Conservation (phyloP, 2,329 filamentous ascomycete genomes). For the Geoglossum cookeanum region DNA sequence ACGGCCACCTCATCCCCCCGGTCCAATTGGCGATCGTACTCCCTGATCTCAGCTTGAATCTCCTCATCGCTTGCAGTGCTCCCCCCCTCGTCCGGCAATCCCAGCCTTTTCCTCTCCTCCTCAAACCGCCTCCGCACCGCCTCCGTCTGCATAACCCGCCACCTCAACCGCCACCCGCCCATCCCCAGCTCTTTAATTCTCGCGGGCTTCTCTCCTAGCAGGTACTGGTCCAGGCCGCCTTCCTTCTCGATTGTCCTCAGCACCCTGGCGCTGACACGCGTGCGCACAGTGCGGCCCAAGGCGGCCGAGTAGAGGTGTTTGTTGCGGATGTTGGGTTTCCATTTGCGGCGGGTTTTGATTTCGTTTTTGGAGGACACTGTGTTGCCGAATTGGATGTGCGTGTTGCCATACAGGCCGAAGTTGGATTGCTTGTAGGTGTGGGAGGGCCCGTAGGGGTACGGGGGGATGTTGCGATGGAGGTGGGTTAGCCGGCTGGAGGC, state of each 20-base stretch:
- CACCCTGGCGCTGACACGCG: conserved; percentile 50
- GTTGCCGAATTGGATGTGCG: conserved; percentile 63
- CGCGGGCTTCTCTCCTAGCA: conserved; percentile 58
- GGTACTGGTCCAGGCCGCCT: conserved; percentile 80
- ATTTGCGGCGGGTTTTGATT: conserved; percentile 51
- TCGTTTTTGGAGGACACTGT: conserved; percentile 48
- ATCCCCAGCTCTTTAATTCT: conserved; percentile 75
- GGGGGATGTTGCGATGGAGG: conserved; percentile 16
- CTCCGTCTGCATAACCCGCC: conserved; percentile 69
- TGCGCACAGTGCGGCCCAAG: conserved; percentile 42
- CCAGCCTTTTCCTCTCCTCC: conserved; percentile 43
- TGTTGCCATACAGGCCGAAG: conserved; percentile 49
- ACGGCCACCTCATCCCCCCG: not conserved
- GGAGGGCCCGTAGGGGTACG: conserved; percentile 55
- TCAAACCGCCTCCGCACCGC: conserved; percentile 47
- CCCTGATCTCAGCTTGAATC: conserved; percentile 19
- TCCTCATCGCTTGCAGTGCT: conserved; percentile 5
- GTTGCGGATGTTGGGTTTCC: conserved; percentile 53
- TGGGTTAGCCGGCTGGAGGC: not conserved
- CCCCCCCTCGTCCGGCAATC: conserved; percentile 29
- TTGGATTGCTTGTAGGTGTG: conserved; percentile 64
- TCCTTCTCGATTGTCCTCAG: conserved; percentile 52
- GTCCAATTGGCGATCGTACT: conserved; percentile 21
- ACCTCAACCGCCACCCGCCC: conserved; percentile 76
- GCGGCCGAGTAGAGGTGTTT: conserved; percentile 48